phyloP scores from a whole-genome alignment of 257 asterid genomes.

The Craterostigma plantagineum region DNA sequence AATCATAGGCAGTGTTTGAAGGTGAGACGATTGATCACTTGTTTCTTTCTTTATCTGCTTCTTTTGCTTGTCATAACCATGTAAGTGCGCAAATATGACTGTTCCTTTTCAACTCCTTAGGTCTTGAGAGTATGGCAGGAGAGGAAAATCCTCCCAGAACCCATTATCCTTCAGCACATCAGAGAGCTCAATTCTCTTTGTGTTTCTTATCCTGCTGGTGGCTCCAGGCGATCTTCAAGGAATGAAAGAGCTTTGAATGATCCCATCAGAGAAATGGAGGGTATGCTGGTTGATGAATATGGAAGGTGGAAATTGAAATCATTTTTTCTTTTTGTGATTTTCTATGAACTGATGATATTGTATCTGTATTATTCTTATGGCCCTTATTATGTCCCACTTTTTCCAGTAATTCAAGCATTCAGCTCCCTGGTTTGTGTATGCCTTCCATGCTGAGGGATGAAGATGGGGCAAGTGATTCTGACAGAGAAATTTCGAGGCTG shows the following conservation, averaged over 20 bases:
- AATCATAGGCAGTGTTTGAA: constrained; percentile 85
- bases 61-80: background rate
- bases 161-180: constrained; percentile 57
- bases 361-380: background rate
- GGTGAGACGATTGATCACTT: constrained; percentile 22
- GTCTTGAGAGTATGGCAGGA: constrained; percentile 95
- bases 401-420: constrained; percentile 81
- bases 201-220: constrained; percentile 33
- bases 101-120: constrained; percentile 15
- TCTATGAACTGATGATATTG: background rate
- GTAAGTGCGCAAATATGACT: background rate
- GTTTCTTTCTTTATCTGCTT: background rate
- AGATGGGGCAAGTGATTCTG: constrained; percentile 61
- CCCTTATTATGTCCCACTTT: constrained; percentile 12
- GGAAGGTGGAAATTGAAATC: constrained; percentile 55
- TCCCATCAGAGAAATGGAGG: constrained; percentile 91
- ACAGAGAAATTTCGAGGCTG: constrained; percentile 85
- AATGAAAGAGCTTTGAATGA: constrained; percentile 81
- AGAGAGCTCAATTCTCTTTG: constrained; percentile 62
- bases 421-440: constrained; percentile 78
- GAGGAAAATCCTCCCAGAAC: constrained; percentile 74
- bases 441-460: constrained; percentile 73
- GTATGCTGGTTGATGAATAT: constrained; percentile 85
- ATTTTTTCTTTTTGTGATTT: background rate
- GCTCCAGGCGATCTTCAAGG: constrained; percentile 44